Conservation (phyloP, 352 stramenopile genomes). For the Globisporangium acanthophoron region DNA sequence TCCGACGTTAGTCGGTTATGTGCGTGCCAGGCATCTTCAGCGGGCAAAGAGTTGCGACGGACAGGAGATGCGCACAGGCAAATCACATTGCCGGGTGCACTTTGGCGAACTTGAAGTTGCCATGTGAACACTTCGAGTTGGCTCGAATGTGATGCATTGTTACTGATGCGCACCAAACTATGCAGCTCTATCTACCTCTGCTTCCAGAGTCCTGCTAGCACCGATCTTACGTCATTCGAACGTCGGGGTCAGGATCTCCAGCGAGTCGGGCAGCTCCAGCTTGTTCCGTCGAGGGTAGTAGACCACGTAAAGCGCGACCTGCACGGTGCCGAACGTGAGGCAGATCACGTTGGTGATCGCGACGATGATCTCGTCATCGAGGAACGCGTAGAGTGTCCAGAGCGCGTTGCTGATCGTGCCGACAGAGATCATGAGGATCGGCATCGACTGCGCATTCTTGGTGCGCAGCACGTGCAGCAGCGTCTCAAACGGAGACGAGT, state of each 20-base stretch:
- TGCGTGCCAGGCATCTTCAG: too few relatives aligned
- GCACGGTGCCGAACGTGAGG: conserved; percentile 28
- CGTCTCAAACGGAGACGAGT: conserved; percentile 48
- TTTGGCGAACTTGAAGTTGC: too few relatives aligned
- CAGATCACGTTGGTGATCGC: conserved; percentile 41
- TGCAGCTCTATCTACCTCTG: too few relatives aligned
- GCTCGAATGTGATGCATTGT: too few relatives aligned
- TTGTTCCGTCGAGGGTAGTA: conserved; percentile 18
- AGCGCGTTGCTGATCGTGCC: conserved; percentile 48
- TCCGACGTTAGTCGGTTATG: too few relatives aligned
- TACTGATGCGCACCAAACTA: too few relatives aligned
- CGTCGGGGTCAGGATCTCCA: conserved; percentile 3
- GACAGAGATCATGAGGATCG: conserved; percentile 41
- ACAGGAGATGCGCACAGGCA: too few relatives aligned
- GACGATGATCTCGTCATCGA: conserved; percentile 40
- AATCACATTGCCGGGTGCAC: too few relatives aligned
- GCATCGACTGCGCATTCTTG: conserved; percentile 50
- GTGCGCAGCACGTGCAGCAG: conserved; percentile 42
- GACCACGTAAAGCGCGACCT: conserved; percentile 50
- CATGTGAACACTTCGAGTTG: too few relatives aligned
- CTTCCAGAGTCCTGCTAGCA: too few relatives aligned
- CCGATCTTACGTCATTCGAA: conserved; percentile 1
- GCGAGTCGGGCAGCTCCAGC: conserved; percentile 1
- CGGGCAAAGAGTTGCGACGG: too few relatives aligned
- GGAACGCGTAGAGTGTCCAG: conserved; percentile 43